Evolutionary conservation across 495 filamentous ascomycete genomes (phyloP).

Genomic region (Evernia prunastri): DNA sequence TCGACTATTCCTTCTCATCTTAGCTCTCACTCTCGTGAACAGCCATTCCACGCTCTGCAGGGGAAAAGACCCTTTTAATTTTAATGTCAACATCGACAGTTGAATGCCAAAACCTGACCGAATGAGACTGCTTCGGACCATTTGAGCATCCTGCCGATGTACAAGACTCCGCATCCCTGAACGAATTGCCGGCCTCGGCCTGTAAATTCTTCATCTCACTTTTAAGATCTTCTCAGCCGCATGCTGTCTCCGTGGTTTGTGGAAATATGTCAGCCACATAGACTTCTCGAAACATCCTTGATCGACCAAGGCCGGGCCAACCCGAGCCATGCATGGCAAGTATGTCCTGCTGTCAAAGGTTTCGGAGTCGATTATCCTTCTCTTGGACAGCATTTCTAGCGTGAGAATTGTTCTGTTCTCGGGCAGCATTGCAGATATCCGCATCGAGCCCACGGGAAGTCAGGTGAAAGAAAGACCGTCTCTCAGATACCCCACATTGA

Average conservation of each 20-base stretch:
- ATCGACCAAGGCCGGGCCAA: not conserved
- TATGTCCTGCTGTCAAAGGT: not conserved
- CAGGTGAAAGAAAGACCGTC: no score
- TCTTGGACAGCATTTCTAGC: no score
- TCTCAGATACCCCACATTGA: no score
- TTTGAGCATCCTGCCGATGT: not conserved
- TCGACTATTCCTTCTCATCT: conserved; percentile 40
- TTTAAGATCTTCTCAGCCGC: conserved; percentile 8
- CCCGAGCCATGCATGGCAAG: not conserved
- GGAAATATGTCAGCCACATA: conserved; percentile 34
- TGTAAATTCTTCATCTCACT: not conserved
- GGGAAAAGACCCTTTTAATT: conserved; percentile 41
- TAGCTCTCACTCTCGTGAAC: conserved; percentile 33
- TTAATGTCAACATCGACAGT: conserved; percentile 38
- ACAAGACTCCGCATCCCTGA: not conserved
- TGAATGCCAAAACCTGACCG: conserved; percentile 26
- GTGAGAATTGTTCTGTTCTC: no score
- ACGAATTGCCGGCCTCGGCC: not conserved
- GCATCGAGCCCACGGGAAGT: no score
- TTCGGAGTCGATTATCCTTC: not conserved
- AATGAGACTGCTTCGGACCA: not conserved
- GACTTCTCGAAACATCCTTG: not conserved
- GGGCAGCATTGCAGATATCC: no score
- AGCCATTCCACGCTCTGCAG: conserved; percentile 39
- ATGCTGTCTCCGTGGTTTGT: conserved; percentile 26